Conservation (phyloP, 106 monocot species). For the Agapanthus africanus region DNA sequence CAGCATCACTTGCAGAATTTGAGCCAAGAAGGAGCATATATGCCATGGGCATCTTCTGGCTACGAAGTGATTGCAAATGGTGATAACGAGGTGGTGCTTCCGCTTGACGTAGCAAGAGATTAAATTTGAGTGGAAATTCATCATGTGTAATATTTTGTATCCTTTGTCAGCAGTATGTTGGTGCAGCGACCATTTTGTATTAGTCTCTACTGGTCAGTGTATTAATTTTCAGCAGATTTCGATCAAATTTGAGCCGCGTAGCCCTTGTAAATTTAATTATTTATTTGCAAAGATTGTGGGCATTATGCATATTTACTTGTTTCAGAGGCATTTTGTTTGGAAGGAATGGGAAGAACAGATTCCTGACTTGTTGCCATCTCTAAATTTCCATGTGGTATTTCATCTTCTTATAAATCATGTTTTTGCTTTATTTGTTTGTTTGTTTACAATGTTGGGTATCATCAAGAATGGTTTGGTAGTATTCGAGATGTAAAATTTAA, state of each 20-base stretch:
- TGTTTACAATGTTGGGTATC: no score
- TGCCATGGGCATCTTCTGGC: constrained; percentile 28
- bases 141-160: neutral
- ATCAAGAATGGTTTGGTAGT: no score
- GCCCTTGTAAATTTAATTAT: neutral
- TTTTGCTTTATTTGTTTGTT: no score
- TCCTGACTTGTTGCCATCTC: no score
- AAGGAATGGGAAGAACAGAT: no score
- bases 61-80: constrained; percentile 11
- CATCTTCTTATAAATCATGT: no score
- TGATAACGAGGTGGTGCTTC: constrained; percentile 19
- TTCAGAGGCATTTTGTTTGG: no score
- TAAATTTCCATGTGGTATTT: no score
- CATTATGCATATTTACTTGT: no score
- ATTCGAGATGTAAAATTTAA: no score
- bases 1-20: constrained; percentile 23
- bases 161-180: neutral
- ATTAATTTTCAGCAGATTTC: neutral
- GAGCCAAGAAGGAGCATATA: constrained; percentile 37
- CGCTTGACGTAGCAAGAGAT: neutral
- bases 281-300: no score
- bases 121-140: neutral
- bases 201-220: neutral
- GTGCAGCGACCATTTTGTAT: neutral
- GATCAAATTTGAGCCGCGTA: neutral